A percentile compares a stretch with the other conserved stretches of the same genome.
Conservation (phyloP, 176 grass and related monocot species). For the Zea luxurians region DNA sequence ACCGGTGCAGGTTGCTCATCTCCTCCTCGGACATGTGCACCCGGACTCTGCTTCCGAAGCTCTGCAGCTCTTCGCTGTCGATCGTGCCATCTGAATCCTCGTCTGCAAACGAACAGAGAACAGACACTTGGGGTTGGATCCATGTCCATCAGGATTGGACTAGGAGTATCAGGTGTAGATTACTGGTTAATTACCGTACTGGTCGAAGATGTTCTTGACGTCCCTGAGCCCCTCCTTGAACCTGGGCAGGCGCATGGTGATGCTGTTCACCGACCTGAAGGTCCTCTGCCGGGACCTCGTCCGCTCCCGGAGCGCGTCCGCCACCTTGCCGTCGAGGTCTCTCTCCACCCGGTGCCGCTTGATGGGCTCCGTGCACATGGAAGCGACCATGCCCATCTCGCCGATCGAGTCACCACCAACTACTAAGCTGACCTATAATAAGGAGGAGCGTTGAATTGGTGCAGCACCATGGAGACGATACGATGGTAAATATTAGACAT, state of each 20-base stretch:
- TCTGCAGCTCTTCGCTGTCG: slow-evolving; percentile 55
- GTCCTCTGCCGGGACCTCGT: slow-evolving; percentile 29
- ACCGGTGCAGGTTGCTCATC: slow-evolving; percentile 45
- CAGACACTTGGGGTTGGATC: too few species aligned
- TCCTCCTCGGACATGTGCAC: slow-evolving; percentile 51
- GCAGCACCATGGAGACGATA: too few species aligned
- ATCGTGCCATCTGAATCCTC: slow-evolving; percentile 65
- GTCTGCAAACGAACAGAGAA: slow-evolving; percentile 37
- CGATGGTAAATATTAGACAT: too few species aligned
- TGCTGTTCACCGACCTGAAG: slow-evolving; percentile 75
- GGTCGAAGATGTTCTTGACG: slow-evolving; percentile 62
- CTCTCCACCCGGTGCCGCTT: slow-evolving; percentile 43
- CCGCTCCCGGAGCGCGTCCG: slow-evolving; percentile 60
- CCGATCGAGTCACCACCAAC: neutral
- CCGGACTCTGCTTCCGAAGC: slow-evolving; percentile 46
- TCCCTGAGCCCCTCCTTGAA: slow-evolving; percentile 66
- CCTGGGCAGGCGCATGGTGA: slow-evolving; percentile 72
- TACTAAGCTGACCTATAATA: neutral
- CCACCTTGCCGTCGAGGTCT: slow-evolving; percentile 56
- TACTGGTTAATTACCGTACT: slow-evolving; percentile 33
- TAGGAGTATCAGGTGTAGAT: too few species aligned
- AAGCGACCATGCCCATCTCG: slow-evolving; percentile 34
- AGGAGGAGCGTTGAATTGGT: too few species aligned
- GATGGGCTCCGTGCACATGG: slow-evolving; percentile 19
- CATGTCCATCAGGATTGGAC: too few species aligned